Conservation (phyloP, 2,329 filamentous ascomycete genomes). For the Sporothrix brasiliensis region DNA sequence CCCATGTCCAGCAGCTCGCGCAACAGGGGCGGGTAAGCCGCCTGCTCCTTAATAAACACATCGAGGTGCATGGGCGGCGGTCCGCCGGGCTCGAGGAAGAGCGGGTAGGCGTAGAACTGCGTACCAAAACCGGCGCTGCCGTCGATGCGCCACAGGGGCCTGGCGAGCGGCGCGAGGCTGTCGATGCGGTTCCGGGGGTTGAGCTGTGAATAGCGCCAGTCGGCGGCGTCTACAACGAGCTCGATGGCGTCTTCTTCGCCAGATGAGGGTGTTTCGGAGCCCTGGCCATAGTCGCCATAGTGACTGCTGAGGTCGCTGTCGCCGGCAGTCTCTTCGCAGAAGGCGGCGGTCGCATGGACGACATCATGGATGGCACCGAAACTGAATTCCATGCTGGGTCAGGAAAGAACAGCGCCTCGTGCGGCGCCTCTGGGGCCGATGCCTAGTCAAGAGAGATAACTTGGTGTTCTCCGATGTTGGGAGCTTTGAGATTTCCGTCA, state of each 20-base stretch:
- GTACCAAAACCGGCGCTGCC: conserved; percentile 60
- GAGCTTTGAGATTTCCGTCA: not conserved
- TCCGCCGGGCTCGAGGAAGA: conserved; percentile 48
- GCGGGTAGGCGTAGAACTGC: conserved; percentile 60
- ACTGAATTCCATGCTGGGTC: conserved; percentile 56
- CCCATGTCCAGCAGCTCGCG: conserved; percentile 54
- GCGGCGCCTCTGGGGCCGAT: not conserved
- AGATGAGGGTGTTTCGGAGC: not conserved
- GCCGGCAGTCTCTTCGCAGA: conserved; percentile 36
- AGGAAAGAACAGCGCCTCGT: not conserved
- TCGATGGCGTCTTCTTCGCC: not conserved
- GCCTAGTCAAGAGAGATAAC: not conserved
- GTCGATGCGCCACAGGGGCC: conserved; percentile 61
- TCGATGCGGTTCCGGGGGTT: conserved; percentile 66
- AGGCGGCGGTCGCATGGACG: conserved; percentile 62
- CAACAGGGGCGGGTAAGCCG: conserved; percentile 45
- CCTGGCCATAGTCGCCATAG: conserved; percentile 17
- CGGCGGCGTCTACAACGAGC: not conserved
- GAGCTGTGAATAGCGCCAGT: conserved; percentile 56
- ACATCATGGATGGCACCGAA: conserved; percentile 57
- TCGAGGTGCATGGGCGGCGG: conserved; percentile 59
- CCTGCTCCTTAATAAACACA: conserved; percentile 58
- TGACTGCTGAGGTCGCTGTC: not conserved
- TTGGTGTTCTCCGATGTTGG: not conserved
- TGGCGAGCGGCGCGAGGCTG: conserved; percentile 51